These are phyloP conservation scores for Debaryomycetaceae sp. DNA, from an alignment of 1,139 yeast species.

Conservation along the genomic window DNA sequence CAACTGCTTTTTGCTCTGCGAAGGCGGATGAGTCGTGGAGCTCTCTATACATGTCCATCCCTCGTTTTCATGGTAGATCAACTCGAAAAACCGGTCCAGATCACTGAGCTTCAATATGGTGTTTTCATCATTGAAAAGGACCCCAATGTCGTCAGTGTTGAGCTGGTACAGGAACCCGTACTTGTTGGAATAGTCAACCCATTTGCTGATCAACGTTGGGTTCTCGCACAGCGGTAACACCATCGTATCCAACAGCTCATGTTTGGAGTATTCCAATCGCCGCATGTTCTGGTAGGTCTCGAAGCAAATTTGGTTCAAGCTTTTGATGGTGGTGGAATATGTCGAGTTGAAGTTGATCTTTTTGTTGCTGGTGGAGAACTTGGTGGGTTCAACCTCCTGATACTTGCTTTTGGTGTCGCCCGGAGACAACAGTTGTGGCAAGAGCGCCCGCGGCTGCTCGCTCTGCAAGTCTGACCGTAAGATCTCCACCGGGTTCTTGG, in stretches of 20 bases:
- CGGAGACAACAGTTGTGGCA: slow-evolving; percentile 89
- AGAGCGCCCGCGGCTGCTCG: slow-evolving; percentile 62
- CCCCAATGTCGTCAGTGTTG: slow-evolving; percentile 90
- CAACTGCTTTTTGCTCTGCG: slow-evolving; percentile 61
- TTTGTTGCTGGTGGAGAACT: slow-evolving; percentile 21
- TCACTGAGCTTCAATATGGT: slow-evolving; percentile 70
- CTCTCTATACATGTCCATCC: slow-evolving; percentile 76
- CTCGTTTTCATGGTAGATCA: slow-evolving; percentile 54
- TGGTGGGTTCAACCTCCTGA: slow-evolving; percentile 57
- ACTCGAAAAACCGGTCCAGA: slow-evolving; percentile 58
- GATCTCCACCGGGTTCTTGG: slow-evolving; percentile 63
- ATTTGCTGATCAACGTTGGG: slow-evolving; percentile 79
- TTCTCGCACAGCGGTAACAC: slow-evolving; percentile 49
- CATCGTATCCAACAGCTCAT: slow-evolving; percentile 29
- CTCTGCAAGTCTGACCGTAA: slow-evolving; percentile 67
- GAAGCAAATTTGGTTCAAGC: slow-evolving; percentile 35
- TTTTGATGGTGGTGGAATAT: slow-evolving; percentile 36
- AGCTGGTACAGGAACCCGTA: slow-evolving; percentile 94
- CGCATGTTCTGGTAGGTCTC: slow-evolving; percentile 42
- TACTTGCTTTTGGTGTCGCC: slow-evolving; percentile 87
- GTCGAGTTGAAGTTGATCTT: slow-evolving; percentile 40
- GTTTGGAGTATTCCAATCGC: slow-evolving; percentile 32
- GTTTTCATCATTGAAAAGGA: slow-evolving; percentile 77
- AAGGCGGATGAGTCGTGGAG: slow-evolving; percentile 51
- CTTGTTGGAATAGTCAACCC: slow-evolving; percentile 97